Conservation (phyloP, 129 eudicot genomes). For the Flaveria trinervia region DNA sequence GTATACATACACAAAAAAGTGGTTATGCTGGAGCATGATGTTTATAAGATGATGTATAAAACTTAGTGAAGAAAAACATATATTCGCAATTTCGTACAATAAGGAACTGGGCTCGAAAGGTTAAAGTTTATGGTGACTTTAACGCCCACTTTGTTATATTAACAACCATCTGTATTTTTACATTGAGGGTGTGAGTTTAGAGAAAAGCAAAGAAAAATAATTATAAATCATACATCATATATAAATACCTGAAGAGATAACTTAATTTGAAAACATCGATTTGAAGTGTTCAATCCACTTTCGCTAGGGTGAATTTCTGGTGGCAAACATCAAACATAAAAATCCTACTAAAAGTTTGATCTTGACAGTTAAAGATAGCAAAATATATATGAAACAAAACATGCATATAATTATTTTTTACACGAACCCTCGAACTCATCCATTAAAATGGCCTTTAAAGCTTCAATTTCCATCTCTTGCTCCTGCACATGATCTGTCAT, state of each 20-base stretch:
- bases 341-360: neutral
- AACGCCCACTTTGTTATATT: neutral
- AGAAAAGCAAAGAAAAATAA: neutral
- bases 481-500: slow-evolving; percentile 75
- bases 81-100: no score
- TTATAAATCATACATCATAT: neutral
- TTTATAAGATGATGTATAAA: neutral
- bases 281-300: slow-evolving; percentile 86
- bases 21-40: slow-evolving; percentile 2
- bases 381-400: neutral
- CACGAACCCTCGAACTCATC: slow-evolving; percentile 78
- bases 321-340: slow-evolving; percentile 28
- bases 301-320: slow-evolving; percentile 84
- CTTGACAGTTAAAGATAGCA: neutral
- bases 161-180: neutral
- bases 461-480: slow-evolving; percentile 98
- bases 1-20: neutral
- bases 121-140: neutral
- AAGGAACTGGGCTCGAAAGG: neutral
- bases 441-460: slow-evolving; percentile 77
- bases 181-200: neutral
- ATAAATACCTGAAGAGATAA: slow-evolving; percentile 58
- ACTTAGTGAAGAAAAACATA: neutral
- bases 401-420: neutral
- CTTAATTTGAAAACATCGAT: slow-evolving; percentile 67